A percentile compares a stretch with the other conserved stretches of the same genome.
Evolutionary conservation across 2,329 filamentous ascomycete species (phyloP).

Genomic region (Aspergillus fijiensis): DNA sequence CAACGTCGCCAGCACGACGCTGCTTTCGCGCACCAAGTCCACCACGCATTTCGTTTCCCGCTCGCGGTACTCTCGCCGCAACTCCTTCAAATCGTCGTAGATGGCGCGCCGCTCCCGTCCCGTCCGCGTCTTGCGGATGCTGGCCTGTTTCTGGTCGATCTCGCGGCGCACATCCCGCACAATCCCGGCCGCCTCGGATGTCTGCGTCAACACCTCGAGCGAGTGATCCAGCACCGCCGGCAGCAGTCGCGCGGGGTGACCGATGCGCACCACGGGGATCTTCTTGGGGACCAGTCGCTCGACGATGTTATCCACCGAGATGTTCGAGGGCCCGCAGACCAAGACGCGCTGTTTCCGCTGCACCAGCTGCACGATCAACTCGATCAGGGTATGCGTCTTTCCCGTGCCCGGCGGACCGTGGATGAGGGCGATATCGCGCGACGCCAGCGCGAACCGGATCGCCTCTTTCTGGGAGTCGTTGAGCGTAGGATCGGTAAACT

Average conservation of each 20-base stretch:
- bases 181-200: slow-evolving; percentile 83
- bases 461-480: slow-evolving; percentile 65
- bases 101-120: slow-evolving; percentile 77
- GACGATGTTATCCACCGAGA: slow-evolving; percentile 97
- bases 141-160: slow-evolving; percentile 88
- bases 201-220: slow-evolving; percentile 84
- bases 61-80: slow-evolving; percentile 84
- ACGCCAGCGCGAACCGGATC: slow-evolving; percentile 77
- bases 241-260: slow-evolving; percentile 86
- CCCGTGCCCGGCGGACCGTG: slow-evolving; percentile 95
- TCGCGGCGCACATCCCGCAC: slow-evolving; percentile 87
- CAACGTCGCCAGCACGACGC: slow-evolving; percentile 86
- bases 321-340: slow-evolving; percentile 95
- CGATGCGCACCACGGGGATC: slow-evolving; percentile 82
- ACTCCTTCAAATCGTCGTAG: slow-evolving; percentile 78
- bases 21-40: slow-evolving; percentile 71
- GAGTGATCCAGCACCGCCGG: slow-evolving; percentile 87
- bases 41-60: slow-evolving; percentile 79
- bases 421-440: slow-evolving; percentile 80
- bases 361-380: slow-evolving; percentile 88
- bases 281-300: slow-evolving; percentile 84
- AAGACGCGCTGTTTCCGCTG: slow-evolving; percentile 71
- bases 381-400: slow-evolving; percentile 94
- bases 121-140: slow-evolving; percentile 80
- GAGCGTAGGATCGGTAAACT: slow-evolving; percentile 57